A percentile compares a stretch with the other conserved stretches of the same genome.
phyloP scores from a whole-genome alignment of 345 rosid species.

The Toxicodendron radicans region DNA sequence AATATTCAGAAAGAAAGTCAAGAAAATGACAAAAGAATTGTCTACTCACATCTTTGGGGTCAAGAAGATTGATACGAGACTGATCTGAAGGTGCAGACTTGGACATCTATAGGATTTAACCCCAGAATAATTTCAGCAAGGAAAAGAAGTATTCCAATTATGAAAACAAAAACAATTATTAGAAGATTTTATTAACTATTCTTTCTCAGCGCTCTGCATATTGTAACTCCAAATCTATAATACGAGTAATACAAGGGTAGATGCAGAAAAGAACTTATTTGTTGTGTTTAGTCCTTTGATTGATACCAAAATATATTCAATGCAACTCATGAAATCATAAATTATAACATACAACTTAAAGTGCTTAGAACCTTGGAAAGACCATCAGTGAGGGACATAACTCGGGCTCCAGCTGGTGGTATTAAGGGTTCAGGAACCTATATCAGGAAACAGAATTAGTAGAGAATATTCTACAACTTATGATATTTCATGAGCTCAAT shows the following conservation, averaged over 20 bases:
- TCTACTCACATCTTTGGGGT: conserved; percentile 81
- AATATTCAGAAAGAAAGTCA: conserved; percentile 2
- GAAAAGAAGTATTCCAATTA: background rate
- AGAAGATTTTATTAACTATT: background rate
- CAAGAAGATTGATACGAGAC: conserved; percentile 93
- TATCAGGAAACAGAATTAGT: conserved; percentile 20
- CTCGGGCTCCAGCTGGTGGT: conserved; percentile 82
- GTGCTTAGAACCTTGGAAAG: conserved; percentile 68
- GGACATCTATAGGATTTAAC: conserved; percentile 72
- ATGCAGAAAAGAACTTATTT: background rate
- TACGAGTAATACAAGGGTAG: background rate
- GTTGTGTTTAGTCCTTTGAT: background rate
- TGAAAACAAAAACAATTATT: background rate
- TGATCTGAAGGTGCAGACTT: conserved; percentile 93
- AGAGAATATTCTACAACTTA: conserved; percentile 13
- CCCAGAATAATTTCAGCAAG: conserved; percentile 17
- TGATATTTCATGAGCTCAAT: conserved; percentile 21
- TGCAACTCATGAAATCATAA: conserved; percentile 1
- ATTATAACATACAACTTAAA: conserved; percentile 12
- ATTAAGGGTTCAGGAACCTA: conserved; percentile 90
- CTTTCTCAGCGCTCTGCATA: background rate
- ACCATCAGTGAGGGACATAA: conserved; percentile 94
- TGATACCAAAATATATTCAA: background rate
- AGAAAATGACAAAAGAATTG: conserved; percentile 13
- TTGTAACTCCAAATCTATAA: background rate